These are phyloP conservation scores for Stephanodiscus minutulus DNA, from an alignment of 108 stramenopile species.

Conservation along the genomic window DNA sequence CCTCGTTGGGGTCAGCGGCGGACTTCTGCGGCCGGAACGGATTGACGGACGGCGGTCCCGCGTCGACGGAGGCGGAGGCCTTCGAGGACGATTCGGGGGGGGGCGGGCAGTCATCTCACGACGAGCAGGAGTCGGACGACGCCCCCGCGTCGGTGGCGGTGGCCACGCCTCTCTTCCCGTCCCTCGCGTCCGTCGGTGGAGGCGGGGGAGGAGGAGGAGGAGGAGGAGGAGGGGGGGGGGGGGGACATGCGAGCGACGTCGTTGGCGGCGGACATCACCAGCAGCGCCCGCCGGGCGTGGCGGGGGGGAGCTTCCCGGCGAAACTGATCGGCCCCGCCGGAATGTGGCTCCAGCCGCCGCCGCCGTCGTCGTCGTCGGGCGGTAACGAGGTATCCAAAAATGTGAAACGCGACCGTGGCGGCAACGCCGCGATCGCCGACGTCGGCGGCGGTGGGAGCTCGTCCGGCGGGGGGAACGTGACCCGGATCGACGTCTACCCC, in stretches of 20 bases:
- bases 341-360: not conserved
- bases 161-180: slow-evolving; percentile 13
- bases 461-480: slow-evolving; percentile 6
- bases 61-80: not conserved
- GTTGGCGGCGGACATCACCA: not conserved
- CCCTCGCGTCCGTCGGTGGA: slow-evolving; percentile 7
- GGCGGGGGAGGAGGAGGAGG: not conserved
- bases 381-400: not conserved
- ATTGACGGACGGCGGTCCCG: not conserved
- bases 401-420: slow-evolving; percentile 3
- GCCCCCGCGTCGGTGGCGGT: not conserved
- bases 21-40: slow-evolving; percentile 2
- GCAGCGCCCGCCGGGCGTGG: not conserved
- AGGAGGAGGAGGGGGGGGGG: too few species aligned
- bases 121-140: not conserved
- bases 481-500: slow-evolving; percentile 4
- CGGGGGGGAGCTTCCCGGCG: not conserved
- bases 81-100: not conserved
- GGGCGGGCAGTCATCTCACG: not conserved
- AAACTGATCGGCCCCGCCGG: not conserved
- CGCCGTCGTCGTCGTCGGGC: slow-evolving; percentile 2
- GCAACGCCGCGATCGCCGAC: slow-evolving; percentile 5
- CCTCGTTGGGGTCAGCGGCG: slow-evolving; percentile 3
- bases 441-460: slow-evolving; percentile 2
- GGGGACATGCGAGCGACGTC: too few species aligned